phyloP scores from a whole-genome alignment of 2,329 filamentous ascomycete genomes.

The Ceratocystis lukuohia region DNA sequence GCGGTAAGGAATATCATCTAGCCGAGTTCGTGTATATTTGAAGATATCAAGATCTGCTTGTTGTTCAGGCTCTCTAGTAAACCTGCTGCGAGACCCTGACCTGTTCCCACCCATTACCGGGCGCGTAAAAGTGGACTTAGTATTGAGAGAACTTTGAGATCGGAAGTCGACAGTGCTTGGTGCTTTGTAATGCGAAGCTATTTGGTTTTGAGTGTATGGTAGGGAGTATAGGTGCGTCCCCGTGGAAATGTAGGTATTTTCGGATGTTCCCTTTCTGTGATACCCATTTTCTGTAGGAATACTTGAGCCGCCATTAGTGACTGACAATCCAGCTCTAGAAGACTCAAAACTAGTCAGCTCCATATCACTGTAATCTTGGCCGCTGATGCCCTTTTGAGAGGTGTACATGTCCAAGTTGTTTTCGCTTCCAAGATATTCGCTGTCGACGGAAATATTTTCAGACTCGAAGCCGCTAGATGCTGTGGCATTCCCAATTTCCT shows the following conservation, averaged over 20 bases:
- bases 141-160: constrained; percentile 12
- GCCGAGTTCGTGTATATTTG: constrained; percentile 65
- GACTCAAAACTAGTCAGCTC: constrained; percentile 42
- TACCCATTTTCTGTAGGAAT: constrained; percentile 33
- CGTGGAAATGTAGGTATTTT: constrained; percentile 55
- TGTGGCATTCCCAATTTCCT: no score
- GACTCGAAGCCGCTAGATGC: no score
- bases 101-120: no score
- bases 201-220: neutral
- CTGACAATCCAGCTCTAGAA: constrained; percentile 30
- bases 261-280: constrained; percentile 28
- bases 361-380: constrained; percentile 11
- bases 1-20: constrained; percentile 73
- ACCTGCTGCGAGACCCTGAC: neutral
- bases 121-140: constrained; percentile 41
- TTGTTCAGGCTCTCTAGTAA: neutral
- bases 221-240: constrained; percentile 36
- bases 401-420: no score
- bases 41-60: constrained; percentile 59
- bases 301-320: neutral
- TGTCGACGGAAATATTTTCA: constrained; percentile 35
- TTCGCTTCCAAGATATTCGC: constrained; percentile 45
- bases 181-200: neutral
- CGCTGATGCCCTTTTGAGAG: no score
- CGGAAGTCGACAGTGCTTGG: neutral